Conservation (phyloP, 352 stramenopile genomes). For the Phytophthora sansomeana region DNA sequence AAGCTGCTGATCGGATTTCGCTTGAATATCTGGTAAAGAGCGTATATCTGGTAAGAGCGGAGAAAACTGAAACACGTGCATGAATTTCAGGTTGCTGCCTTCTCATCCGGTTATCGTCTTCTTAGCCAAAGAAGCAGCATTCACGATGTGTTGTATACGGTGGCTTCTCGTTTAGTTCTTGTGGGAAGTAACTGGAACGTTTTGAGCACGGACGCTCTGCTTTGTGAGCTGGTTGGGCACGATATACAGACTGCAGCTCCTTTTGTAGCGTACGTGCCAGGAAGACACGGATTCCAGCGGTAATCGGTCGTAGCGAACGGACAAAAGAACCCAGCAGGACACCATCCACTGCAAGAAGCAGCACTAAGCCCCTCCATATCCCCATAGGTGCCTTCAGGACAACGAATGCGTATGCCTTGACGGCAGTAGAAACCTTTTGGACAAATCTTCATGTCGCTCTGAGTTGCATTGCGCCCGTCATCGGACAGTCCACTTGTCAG, state of each 20-base stretch:
- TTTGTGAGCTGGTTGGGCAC: slow-evolving; percentile 43
- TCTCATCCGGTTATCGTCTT: neutral
- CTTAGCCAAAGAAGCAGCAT: slow-evolving; percentile 62
- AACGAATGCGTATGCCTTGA: slow-evolving; percentile 69
- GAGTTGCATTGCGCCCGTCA: slow-evolving; percentile 61
- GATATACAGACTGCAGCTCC: slow-evolving; percentile 55
- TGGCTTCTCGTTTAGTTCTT: slow-evolving; percentile 15
- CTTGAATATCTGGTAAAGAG: too few species aligned
- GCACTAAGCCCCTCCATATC: slow-evolving; percentile 56
- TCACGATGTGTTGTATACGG: slow-evolving; percentile 48
- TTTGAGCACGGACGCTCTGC: slow-evolving; percentile 27
- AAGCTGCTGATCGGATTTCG: too few species aligned
- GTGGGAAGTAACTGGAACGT: slow-evolving; percentile 30
- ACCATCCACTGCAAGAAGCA: slow-evolving; percentile 69
- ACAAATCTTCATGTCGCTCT: slow-evolving; percentile 58
- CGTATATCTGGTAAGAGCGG: too few species aligned
- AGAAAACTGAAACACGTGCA: too few species aligned
- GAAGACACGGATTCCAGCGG: slow-evolving; percentile 44
- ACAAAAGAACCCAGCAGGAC: slow-evolving; percentile 73
- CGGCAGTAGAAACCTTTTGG: slow-evolving; percentile 76
- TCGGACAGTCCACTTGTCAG: slow-evolving; percentile 43
- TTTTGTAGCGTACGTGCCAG: slow-evolving; percentile 52
- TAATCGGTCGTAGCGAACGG: slow-evolving; percentile 64
- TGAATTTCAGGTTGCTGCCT: neutral
- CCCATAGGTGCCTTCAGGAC: slow-evolving; percentile 74